Percentiles rank a stretch among this genome's conserved stretches.
These are phyloP conservation scores for Lycium barbarum DNA, from an alignment of 257 asterid species.

Conservation along the genomic window DNA sequence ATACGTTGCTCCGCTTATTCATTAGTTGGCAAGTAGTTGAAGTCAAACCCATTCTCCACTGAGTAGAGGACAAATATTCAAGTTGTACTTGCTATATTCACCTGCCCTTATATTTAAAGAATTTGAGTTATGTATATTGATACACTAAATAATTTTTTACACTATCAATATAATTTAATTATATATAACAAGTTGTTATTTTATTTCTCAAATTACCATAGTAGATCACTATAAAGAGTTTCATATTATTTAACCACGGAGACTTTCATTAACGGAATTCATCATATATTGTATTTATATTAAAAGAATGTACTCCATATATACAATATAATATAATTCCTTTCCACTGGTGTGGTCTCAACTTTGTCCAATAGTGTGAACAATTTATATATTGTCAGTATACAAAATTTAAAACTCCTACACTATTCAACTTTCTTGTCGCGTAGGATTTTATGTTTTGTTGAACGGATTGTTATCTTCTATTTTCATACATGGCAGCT, in stretches of 20 bases:
- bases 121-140: background rate
- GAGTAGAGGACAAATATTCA: slow-evolving; percentile 21
- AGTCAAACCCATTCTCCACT: slow-evolving; percentile 31
- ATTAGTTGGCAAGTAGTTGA: slow-evolving; percentile 14
- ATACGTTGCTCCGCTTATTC: slow-evolving; percentile 40
- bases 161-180: no score
- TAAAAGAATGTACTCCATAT: no score
- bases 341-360: no score
- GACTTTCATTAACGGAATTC: no score
- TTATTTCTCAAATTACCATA: background rate
- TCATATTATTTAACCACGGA: no score
- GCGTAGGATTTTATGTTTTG: background rate
- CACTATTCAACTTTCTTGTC: background rate
- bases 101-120: slow-evolving; percentile 28
- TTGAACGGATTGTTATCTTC: background rate
- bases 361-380: background rate
- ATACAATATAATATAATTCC: no score
- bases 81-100: slow-evolving; percentile 18
- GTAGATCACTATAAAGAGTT: no score
- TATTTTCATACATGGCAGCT: slow-evolving; percentile 40
- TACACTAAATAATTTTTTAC: background rate
- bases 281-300: no score
- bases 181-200: background rate
- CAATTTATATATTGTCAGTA: no score
- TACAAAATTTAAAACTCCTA: no score